A percentile compares a stretch with the other conserved stretches of the same genome.
Conservation (phyloP, 305 asterid genomes). For the Rubia peregrina region DNA sequence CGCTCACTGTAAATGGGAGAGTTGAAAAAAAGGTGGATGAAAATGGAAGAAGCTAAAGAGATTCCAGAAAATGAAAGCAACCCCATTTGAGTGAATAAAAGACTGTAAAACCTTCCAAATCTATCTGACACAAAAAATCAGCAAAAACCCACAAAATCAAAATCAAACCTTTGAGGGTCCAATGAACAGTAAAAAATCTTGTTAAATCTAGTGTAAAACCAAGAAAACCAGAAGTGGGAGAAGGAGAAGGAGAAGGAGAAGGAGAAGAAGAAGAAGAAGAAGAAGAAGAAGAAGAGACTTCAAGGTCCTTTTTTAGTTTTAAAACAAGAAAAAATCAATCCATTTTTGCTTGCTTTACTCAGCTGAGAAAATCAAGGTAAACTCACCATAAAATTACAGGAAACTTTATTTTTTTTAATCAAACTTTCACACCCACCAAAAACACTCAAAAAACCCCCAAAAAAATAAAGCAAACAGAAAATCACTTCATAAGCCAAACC, state of each 20-base stretch:
- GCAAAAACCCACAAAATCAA: constrained; percentile 23
- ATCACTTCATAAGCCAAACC: neutral
- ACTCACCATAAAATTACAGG: constrained; percentile 44
- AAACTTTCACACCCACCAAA: constrained; percentile 13
- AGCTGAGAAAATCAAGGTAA: constrained; percentile 16
- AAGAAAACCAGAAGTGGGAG: constrained; percentile 28
- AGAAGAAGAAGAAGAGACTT: constrained; percentile 20
- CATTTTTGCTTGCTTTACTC: constrained; percentile 9
- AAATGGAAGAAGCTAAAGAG: constrained; percentile 20
- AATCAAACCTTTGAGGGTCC: constrained; percentile 27
- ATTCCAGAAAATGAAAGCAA: constrained; percentile 22
- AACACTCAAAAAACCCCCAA: neutral
- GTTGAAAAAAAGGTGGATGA: neutral
- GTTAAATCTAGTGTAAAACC: constrained; percentile 20
- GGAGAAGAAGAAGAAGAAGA: constrained; percentile 21
- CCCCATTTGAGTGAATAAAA: neutral
- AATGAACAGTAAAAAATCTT: constrained; percentile 41
- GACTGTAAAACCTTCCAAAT: constrained; percentile 12
- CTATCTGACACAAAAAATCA: constrained; percentile 11
- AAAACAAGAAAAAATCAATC: constrained; percentile 10
- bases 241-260: constrained; percentile 17
- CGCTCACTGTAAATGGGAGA: neutral
- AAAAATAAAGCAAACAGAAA: neutral
- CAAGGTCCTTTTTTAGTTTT: constrained; percentile 11
- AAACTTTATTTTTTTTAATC: constrained; percentile 10